Conservation (phyloP, 2,329 filamentous ascomycete genomes). For the Nannizzia gypsea region DNA sequence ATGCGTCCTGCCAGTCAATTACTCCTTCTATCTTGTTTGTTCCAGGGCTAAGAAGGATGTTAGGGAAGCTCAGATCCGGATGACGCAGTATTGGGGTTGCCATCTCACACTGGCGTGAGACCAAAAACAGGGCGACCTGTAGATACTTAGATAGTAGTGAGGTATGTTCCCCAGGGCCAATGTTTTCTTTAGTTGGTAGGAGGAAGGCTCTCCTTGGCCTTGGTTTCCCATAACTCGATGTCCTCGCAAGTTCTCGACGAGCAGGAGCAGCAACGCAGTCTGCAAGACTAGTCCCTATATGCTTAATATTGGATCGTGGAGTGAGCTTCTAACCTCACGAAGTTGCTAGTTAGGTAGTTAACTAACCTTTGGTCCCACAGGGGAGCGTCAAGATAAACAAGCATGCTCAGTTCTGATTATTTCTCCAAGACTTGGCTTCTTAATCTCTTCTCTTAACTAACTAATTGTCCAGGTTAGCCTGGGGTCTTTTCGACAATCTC, state of each 20-base stretch:
- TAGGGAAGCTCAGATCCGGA: conserved; percentile 9
- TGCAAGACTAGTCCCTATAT: conserved; percentile 5
- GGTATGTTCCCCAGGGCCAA: conserved; percentile 10
- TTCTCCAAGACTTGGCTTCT: too few species aligned
- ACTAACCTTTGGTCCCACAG: too few species aligned
- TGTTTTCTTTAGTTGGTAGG: conserved; percentile 8
- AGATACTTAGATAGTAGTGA: conserved; percentile 10
- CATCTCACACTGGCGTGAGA: neutral
- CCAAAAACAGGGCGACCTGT: neutral
- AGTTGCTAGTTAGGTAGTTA: too few species aligned
- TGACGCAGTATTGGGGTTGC: conserved; percentile 7
- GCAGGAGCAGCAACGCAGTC: conserved; percentile 10
- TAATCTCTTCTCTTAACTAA: too few species aligned
- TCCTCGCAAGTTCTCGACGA: conserved; percentile 8
- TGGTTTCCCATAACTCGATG: conserved; percentile 1
- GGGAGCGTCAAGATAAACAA: too few species aligned
- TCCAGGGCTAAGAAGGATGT: conserved; percentile 9
- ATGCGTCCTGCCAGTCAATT: conserved; percentile 13
- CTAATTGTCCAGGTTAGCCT: too few species aligned
- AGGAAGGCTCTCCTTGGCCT: conserved; percentile 9
- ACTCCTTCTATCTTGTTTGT: conserved; percentile 10
- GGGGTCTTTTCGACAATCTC: too few species aligned
- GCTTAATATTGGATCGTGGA: too few species aligned
- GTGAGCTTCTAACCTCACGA: too few species aligned
- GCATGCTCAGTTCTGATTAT: too few species aligned